Conservation (phyloP, 805 yeast genomes). For the Candida adriatica region DNA sequence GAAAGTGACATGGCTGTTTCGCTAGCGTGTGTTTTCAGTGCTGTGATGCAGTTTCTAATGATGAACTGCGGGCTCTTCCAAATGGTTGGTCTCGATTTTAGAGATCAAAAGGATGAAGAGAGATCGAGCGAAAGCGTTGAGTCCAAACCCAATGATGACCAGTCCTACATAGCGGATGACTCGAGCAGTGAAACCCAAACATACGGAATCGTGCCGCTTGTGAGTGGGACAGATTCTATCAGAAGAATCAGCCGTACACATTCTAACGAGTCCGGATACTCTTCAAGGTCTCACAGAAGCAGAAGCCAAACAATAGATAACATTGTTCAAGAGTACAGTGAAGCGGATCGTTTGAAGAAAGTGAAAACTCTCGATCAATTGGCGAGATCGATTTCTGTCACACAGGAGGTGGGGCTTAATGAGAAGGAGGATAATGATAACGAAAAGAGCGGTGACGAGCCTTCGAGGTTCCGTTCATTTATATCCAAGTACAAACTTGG, state of each 20-base stretch:
- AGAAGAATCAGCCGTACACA: conserved; percentile 1
- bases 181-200: conserved; percentile 2
- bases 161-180: not conserved
- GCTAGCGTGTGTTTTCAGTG: conserved; percentile 37
- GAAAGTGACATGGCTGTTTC: conserved; percentile 45
- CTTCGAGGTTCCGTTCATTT: conserved; percentile 14
- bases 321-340: conserved; percentile 20
- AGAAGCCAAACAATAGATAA: conserved; percentile 13
- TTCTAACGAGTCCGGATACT: conserved; percentile 14
- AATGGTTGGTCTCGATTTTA: conserved; percentile 65
- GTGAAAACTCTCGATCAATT: conserved; percentile 9
- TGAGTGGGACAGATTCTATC: not conserved
- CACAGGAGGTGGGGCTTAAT: conserved; percentile 19
- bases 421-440: conserved; percentile 2
- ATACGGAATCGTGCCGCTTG: conserved; percentile 1
- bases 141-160: conserved; percentile 1
- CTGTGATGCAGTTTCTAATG: conserved; percentile 49
- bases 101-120: conserved; percentile 13
- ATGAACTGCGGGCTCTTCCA: conserved; percentile 74
- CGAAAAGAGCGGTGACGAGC: not conserved
- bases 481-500: conserved; percentile 23
- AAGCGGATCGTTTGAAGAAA: conserved; percentile 16
- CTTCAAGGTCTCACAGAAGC: conserved; percentile 13
- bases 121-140: conserved; percentile 7
- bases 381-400: conserved; percentile 14